Evolutionary conservation across 2,329 filamentous ascomycete genomes (phyloP).

Genomic region (Hirsutella rhossiliensis): DNA sequence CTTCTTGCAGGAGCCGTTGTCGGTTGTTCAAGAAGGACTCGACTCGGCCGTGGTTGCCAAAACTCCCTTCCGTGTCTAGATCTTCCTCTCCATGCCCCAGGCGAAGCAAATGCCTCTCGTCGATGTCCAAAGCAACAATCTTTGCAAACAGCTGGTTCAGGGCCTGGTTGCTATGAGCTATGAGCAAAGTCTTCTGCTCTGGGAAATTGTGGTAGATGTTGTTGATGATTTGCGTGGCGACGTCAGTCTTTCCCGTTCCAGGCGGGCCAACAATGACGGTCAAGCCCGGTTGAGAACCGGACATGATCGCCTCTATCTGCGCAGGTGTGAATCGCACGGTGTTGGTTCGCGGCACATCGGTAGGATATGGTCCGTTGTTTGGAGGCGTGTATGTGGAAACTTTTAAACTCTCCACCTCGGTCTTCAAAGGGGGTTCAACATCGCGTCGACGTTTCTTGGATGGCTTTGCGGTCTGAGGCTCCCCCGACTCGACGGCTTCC

Average conservation of each 20-base stretch:
- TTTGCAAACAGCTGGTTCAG: constrained; percentile 97
- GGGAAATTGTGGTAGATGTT: constrained; percentile 99
- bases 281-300: constrained; percentile 85
- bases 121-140: constrained; percentile 91
- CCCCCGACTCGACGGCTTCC: constrained; percentile 40
- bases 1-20: constrained; percentile 64
- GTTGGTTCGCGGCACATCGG: constrained; percentile 74
- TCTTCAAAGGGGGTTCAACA: constrained; percentile 51
- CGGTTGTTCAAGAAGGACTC: constrained; percentile 92
- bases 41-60: constrained; percentile 88
- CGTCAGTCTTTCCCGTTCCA: constrained; percentile 97
- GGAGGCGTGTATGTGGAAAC: constrained; percentile 84
- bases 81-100: constrained; percentile 95
- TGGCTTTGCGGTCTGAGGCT: constrained; percentile 40
- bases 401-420: constrained; percentile 55
- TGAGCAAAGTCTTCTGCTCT: constrained; percentile 75
- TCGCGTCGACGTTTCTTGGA: constrained; percentile 84
- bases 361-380: constrained; percentile 81
- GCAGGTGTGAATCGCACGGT: constrained; percentile 77
- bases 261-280: constrained; percentile 92
- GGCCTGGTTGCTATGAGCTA: constrained; percentile 96
- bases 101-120: constrained; percentile 83
- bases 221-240: constrained; percentile 95
- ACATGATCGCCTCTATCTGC: constrained; percentile 86
- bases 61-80: constrained; percentile 71